These are phyloP conservation scores for Artomyces pyxidatus DNA, from an alignment of 768 basidiomycete species.

Conservation along the genomic window DNA sequence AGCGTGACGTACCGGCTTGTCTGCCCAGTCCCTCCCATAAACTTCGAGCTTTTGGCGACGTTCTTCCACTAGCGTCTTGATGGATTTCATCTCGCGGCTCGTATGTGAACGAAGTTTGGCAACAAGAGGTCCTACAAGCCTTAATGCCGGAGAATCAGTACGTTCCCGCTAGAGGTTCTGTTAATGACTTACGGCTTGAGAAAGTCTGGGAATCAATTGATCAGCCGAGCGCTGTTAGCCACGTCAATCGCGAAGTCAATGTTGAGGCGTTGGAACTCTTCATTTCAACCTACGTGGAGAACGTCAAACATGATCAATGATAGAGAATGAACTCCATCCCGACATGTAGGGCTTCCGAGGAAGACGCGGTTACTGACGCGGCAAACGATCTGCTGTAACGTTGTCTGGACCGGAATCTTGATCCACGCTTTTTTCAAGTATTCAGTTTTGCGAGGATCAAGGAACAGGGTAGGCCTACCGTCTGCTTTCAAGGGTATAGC, in stretches of 20 bases:
- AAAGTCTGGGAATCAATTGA: constrained; percentile 27
- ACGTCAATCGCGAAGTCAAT: constrained; percentile 27
- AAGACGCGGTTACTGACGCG: constrained; percentile 26
- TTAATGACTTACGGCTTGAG: constrained; percentile 27
- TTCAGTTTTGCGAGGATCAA: constrained; percentile 5
- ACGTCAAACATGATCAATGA: background rate
- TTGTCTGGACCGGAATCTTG: constrained; percentile 13
- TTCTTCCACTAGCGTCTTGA: constrained; percentile 18
- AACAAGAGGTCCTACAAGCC: constrained; percentile 11
- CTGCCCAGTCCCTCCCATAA: constrained; percentile 17
- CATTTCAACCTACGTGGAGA: constrained; percentile 20
- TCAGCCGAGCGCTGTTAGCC: constrained; percentile 17
- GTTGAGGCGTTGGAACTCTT: constrained; percentile 23
- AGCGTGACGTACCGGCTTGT: constrained; percentile 17
- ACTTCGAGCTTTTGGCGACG: constrained; percentile 15
- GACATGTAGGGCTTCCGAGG: constrained; percentile 28
- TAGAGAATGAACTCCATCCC: constrained; percentile 3
- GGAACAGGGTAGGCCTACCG: constrained; percentile 7
- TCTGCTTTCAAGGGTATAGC: constrained; percentile 19
- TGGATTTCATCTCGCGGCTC: constrained; percentile 4
- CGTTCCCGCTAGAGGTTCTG: background rate
- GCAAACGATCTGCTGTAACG: constrained; percentile 21
- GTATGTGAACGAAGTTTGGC: constrained; percentile 10
- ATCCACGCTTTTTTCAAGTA: constrained; percentile 22
- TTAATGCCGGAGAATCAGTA: constrained; percentile 1